Evolutionary conservation across 1,284 basidiomycete genomes (phyloP).

Genomic region (Pascua sp.): DNA sequence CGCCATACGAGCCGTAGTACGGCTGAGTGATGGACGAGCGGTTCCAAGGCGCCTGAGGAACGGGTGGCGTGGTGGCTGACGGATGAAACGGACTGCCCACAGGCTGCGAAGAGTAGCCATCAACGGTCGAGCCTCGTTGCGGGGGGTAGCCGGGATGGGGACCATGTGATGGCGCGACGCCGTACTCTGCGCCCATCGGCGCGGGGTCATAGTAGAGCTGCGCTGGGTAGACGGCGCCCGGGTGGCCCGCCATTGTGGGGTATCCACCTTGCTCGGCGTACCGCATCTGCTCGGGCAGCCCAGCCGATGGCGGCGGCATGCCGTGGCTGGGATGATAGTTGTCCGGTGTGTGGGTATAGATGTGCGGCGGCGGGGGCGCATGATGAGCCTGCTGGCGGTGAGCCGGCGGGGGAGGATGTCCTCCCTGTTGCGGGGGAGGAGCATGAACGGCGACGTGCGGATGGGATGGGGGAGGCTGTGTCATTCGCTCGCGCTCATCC

Average conservation of each 20-base stretch:
- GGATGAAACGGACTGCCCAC: slow-evolving; percentile 11
- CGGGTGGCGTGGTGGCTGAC: slow-evolving; percentile 8
- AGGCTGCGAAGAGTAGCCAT: slow-evolving; percentile 4
- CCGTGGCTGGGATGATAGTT: slow-evolving; percentile 1
- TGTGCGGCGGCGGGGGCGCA: background rate
- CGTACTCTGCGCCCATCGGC: slow-evolving; percentile 7
- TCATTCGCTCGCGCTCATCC: no score
- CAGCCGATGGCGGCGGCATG: background rate
- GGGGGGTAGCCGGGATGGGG: background rate
- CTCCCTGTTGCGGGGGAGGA: no score
- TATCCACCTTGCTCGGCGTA: slow-evolving; percentile 10
- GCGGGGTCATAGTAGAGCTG: slow-evolving; percentile 18
- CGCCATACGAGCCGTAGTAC: slow-evolving; percentile 11
- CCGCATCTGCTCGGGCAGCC: slow-evolving; percentile 8
- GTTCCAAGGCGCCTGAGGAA: slow-evolving; percentile 12
- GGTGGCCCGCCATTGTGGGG: background rate
- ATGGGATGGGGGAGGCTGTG: no score
- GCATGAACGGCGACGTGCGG: no score
- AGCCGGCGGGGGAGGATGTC: background rate
- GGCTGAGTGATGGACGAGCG: slow-evolving; percentile 5
- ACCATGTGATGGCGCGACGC: background rate
- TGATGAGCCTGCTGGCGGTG: background rate
- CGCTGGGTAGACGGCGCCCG: slow-evolving; percentile 11
- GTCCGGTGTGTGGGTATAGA: background rate
- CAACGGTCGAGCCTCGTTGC: slow-evolving; percentile 7